These are phyloP conservation scores for Aspergillus niger DNA, from an alignment of 2,329 filamentous ascomycete species.

Conservation along the genomic window DNA sequence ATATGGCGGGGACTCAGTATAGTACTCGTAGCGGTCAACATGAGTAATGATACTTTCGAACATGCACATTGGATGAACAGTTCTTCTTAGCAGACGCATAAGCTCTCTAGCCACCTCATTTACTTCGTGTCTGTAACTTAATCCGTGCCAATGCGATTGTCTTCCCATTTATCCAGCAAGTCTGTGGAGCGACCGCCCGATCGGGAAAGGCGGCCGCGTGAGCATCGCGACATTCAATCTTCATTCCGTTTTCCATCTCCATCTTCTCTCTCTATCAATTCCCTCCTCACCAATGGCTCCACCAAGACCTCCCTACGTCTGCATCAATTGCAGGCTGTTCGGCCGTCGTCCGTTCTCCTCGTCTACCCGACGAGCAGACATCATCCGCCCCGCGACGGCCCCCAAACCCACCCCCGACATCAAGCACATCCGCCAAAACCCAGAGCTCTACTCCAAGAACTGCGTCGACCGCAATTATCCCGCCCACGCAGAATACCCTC, in stretches of 20 bases:
- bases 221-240: not conserved
- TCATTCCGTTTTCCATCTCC: conserved; percentile 4
- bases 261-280: conserved; percentile 2
- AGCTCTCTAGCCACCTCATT: too few relatives aligned
- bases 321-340: conserved; percentile 36
- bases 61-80: too few relatives aligned
- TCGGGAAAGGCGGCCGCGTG: conserved; percentile 15
- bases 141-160: too few relatives aligned
- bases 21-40: too few relatives aligned
- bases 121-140: too few relatives aligned
- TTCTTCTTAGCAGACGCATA: too few relatives aligned
- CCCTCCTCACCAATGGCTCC: conserved; percentile 25
- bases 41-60: too few relatives aligned
- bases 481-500: conserved; percentile 53
- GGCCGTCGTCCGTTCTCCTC: conserved; percentile 19
- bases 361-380: conserved; percentile 25
- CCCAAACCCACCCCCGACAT: conserved; percentile 80
- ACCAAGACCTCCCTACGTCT: conserved; percentile 34
- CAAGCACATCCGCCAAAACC: conserved; percentile 85
- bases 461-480: conserved; percentile 83
- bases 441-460: conserved; percentile 77
- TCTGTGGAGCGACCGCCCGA: conserved; percentile 5
- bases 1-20: too few relatives aligned
- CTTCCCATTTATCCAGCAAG: not conserved
- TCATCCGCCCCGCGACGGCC: conserved; percentile 65